Percentiles rank a stretch among this genome's conserved stretches.
These are phyloP conservation scores for Penicillium diatomitis DNA, from an alignment of 495 filamentous ascomycete genomes.

Conservation along the genomic window DNA sequence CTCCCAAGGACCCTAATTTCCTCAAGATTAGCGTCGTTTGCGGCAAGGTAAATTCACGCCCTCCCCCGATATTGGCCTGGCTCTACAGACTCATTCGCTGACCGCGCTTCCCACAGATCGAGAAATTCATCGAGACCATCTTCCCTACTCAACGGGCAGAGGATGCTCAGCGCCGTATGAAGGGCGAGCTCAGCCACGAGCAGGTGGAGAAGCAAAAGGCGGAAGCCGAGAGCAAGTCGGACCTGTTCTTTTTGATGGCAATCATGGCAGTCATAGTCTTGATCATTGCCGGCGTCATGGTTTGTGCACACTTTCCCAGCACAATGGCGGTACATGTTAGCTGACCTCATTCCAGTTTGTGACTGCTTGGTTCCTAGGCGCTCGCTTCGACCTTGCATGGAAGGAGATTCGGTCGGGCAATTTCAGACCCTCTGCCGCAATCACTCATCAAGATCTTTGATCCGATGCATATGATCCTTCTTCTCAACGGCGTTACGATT, in stretches of 20 bases:
- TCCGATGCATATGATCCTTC: background rate
- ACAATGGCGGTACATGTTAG: background rate
- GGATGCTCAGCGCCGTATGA: constrained; percentile 30
- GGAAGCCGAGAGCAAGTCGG: constrained; percentile 43
- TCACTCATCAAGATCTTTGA: constrained; percentile 17
- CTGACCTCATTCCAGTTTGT: constrained; percentile 44
- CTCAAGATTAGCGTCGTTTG: constrained; percentile 86
- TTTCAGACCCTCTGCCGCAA: constrained; percentile 18
- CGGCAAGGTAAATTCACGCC: constrained; percentile 55
- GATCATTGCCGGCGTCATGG: constrained; percentile 58
- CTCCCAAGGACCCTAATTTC: constrained; percentile 87
- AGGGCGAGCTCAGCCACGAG: constrained; percentile 30
- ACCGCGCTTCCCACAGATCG: constrained; percentile 51
- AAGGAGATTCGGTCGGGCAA: constrained; percentile 45
- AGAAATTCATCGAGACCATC: constrained; percentile 93
- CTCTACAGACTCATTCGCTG: background rate
- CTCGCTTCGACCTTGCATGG: constrained; percentile 55
- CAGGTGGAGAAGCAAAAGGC: constrained; percentile 40
- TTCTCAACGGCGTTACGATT: constrained; percentile 28
- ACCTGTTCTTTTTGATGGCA: constrained; percentile 52
- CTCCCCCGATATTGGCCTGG: background rate
- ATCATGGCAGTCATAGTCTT: constrained; percentile 52
- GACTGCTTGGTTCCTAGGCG: constrained; percentile 58
- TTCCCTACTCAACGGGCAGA: constrained; percentile 66
- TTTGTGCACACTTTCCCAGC: constrained; percentile 23